Conservation (phyloP, 1,139 yeast genomes). For the Wickerhamomyces sp. region DNA sequence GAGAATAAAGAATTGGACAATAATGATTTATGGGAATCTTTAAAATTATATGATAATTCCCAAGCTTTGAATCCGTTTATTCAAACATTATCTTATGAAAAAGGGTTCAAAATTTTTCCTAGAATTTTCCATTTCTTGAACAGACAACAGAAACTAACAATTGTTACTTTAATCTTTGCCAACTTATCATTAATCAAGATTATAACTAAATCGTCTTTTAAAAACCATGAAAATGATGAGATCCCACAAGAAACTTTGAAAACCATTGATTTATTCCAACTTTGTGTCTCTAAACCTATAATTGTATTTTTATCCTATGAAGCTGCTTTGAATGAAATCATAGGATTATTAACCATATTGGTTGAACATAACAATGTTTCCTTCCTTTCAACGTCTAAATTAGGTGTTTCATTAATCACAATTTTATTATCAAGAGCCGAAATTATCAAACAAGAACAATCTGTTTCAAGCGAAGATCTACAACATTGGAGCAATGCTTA, state of each 20-base stretch:
- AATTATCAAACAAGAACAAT: slow-evolving; percentile 80
- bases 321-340: slow-evolving; percentile 74
- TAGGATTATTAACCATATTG: slow-evolving; percentile 72
- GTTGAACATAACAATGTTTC: slow-evolving; percentile 71
- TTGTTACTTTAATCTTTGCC: slow-evolving; percentile 75
- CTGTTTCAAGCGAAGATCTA: slow-evolving; percentile 39
- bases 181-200: slow-evolving; percentile 80
- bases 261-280: slow-evolving; percentile 75
- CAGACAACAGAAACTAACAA: slow-evolving; percentile 73
- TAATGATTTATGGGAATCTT: slow-evolving; percentile 68
- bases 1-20: slow-evolving; percentile 52
- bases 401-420: slow-evolving; percentile 84
- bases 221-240: slow-evolving; percentile 45
- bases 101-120: slow-evolving; percentile 85
- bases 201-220: slow-evolving; percentile 73
- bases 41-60: slow-evolving; percentile 57
- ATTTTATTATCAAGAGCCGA: slow-evolving; percentile 90
- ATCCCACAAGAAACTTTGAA: slow-evolving; percentile 55
- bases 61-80: slow-evolving; percentile 75
- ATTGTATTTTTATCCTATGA: slow-evolving; percentile 78
- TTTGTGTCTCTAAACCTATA: slow-evolving; percentile 79
- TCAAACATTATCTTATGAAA: slow-evolving; percentile 78
- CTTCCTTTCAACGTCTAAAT: slow-evolving; percentile 73
- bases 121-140: slow-evolving; percentile 81
- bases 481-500: slow-evolving; percentile 79